phyloP scores from a whole-genome alignment of 495 filamentous ascomycete species.

The Daldinia decipiens region DNA sequence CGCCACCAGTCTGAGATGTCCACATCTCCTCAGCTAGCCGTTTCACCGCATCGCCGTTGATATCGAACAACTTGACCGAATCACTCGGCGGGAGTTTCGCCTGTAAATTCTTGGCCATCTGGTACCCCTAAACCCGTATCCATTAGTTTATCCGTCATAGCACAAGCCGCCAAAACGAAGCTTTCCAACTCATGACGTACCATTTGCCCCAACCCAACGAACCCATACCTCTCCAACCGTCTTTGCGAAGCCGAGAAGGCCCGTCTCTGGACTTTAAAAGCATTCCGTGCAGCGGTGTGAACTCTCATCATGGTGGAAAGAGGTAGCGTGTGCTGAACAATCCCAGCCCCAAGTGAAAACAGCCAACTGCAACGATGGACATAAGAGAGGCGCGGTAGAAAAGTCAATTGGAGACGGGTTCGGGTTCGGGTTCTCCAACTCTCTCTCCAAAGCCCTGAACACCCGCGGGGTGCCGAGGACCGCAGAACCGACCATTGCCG shows the following conservation, averaged over 20 bases:
- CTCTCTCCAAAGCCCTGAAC: slow-evolving; percentile 15
- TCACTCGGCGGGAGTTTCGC: slow-evolving; percentile 77
- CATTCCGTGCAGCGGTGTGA: slow-evolving; percentile 44
- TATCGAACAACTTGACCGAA: slow-evolving; percentile 75
- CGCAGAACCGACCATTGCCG: slow-evolving; percentile 46
- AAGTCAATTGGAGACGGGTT: slow-evolving; percentile 27
- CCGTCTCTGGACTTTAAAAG: slow-evolving; percentile 51
- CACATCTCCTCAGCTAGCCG: slow-evolving; percentile 70
- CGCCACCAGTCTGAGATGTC: slow-evolving; percentile 58
- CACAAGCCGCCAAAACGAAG: background rate
- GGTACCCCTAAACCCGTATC: slow-evolving; percentile 65
- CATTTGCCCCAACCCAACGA: slow-evolving; percentile 90
- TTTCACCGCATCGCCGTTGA: slow-evolving; percentile 69
- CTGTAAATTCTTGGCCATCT: slow-evolving; percentile 89
- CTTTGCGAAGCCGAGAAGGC: slow-evolving; percentile 66
- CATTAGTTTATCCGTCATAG: slow-evolving; percentile 11
- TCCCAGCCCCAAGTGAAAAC: background rate
- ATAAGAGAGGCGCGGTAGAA: slow-evolving; percentile 8
- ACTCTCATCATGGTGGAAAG: slow-evolving; percentile 52
- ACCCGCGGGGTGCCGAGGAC: slow-evolving; percentile 44
- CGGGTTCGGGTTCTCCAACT: slow-evolving; percentile 1
- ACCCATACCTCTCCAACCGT: slow-evolving; percentile 76
- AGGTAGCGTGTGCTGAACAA: background rate
- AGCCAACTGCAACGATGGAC: background rate
- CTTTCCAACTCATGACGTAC: slow-evolving; percentile 58